These are phyloP conservation scores for Moesziomyces globuligerus DNA, from an alignment of 1,284 basidiomycete species.

Conservation along the genomic window DNA sequence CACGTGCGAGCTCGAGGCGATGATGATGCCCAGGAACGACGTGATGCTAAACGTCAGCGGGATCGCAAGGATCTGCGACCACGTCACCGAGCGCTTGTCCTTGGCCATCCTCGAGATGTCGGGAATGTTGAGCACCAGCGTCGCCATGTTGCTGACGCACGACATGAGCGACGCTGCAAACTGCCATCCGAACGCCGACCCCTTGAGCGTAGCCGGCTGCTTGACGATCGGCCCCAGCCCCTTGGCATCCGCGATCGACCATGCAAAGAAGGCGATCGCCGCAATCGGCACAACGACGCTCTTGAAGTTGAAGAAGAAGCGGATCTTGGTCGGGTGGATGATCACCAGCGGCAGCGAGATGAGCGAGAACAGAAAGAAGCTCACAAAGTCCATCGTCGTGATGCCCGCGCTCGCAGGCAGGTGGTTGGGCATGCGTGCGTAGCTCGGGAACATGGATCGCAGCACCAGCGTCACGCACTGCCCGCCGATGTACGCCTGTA, in stretches of 20 bases:
- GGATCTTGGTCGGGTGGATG: slow-evolving; percentile 82
- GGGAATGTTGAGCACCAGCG: slow-evolving; percentile 55
- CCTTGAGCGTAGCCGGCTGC: slow-evolving; percentile 76
- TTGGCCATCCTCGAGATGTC: slow-evolving; percentile 57
- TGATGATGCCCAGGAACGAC: slow-evolving; percentile 84
- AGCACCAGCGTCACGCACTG: slow-evolving; percentile 76
- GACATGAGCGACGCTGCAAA: slow-evolving; percentile 73
- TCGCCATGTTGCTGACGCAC: slow-evolving; percentile 56
- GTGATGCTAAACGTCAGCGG: slow-evolving; percentile 81
- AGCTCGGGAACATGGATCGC: slow-evolving; percentile 74
- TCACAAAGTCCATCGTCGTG: slow-evolving; percentile 77
- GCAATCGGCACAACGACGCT: slow-evolving; percentile 73
- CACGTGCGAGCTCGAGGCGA: slow-evolving; percentile 79
- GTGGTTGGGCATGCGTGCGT: slow-evolving; percentile 76
- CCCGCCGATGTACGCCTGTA: slow-evolving; percentile 73
- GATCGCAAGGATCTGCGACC: slow-evolving; percentile 70
- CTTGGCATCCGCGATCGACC: slow-evolving; percentile 79
- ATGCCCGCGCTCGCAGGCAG: slow-evolving; percentile 78
- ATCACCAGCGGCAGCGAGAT: slow-evolving; percentile 81
- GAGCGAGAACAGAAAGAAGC: slow-evolving; percentile 88
- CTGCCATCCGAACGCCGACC: slow-evolving; percentile 79
- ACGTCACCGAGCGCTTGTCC: slow-evolving; percentile 33
- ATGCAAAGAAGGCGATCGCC: slow-evolving; percentile 78
- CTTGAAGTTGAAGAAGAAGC: slow-evolving; percentile 84
- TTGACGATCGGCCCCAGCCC: slow-evolving; percentile 81